Evolutionary conservation across 352 stramenopile genomes (phyloP), one percentile per base, ranked within the genome.

Genomic region (Pythium brassicae): DNA sequence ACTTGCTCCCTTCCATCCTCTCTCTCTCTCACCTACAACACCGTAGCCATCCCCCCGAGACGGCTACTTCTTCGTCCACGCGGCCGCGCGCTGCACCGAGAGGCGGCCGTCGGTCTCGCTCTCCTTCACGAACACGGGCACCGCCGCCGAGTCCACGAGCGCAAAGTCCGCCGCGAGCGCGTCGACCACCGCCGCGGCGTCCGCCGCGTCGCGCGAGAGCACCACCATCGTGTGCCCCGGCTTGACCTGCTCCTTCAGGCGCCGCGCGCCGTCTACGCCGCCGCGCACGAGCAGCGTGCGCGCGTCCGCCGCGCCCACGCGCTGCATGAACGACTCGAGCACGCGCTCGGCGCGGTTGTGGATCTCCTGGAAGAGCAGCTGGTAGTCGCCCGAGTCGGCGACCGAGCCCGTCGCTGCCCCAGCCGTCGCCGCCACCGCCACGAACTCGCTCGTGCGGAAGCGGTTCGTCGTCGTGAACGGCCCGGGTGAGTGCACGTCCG

Each of bases 391-490:
- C n/a, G n/a, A n/a, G n/a, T n/a, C n/a, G n/a, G n/a, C n/a, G n/a
- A n/a, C n/a, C n/a, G n/a, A n/a, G n/a, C n/a, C n/a, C n/a, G n/a
- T n/a, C 22, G 48, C 40, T 49, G 57, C 27, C 53, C 37, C 54
- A 7, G 20, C 46, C 42, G 4, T 43, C 11, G 20, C 37, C 0
- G 15, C n/a, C 4, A 86, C 59, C 10, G 70, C 44, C 17, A 89
- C 65, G 4, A 64, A 57, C 34, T 80, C 78, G 29, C 63, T 87
- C 26, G 67, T 75, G 20, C 80, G 78, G 68, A 74, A 92, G 55
- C 74, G 74, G 51, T 86, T 81, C 22, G 71, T 66, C 11, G 76
- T 81, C 50, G 78, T 69, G 57, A 87, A 87, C 32, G 80, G 83
- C 0, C 69, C 76, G 3, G 83, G 80, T 7, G 83, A 76, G 47